Evolutionary conservation across 1,284 basidiomycete species (phyloP).

Genomic region (Caloboletus firmus): DNA sequence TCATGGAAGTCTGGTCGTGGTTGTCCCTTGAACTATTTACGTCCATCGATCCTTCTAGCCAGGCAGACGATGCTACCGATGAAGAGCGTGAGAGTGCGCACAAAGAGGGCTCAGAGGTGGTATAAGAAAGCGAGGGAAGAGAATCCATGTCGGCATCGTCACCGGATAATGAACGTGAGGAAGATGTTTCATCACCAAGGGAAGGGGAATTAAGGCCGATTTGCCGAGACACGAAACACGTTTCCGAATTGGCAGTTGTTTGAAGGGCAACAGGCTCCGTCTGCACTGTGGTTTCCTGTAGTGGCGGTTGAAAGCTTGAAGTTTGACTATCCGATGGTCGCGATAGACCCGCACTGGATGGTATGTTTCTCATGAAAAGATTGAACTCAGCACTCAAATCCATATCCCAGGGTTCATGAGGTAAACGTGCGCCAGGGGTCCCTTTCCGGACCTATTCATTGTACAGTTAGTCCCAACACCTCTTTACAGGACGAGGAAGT

Average conservation of each 20-base stretch:
- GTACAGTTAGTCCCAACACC: constrained; percentile 5
- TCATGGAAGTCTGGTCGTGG: constrained; percentile 1
- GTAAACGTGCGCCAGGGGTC: constrained; percentile 57
- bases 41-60: constrained; percentile 2
- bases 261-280: background rate
- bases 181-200: constrained; percentile 24
- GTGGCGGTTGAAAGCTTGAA: background rate
- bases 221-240: constrained; percentile 12
- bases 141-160: constrained; percentile 36
- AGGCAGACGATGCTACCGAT: constrained; percentile 20
- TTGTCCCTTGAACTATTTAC: constrained; percentile 14
- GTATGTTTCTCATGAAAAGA: constrained; percentile 1
- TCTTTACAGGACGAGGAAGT: constrained; percentile 2
- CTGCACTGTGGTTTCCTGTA: background rate
- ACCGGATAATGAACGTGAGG: constrained; percentile 21
- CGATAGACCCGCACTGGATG: constrained; percentile 9
- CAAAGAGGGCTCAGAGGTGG: constrained; percentile 33
- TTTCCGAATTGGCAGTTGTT: constrained; percentile 3
- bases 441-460: constrained; percentile 52
- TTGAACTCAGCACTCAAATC: constrained; percentile 13
- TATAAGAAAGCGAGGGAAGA: constrained; percentile 34
- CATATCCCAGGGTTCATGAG: constrained; percentile 60
- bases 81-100: constrained; percentile 33
- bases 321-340: constrained; percentile 7
- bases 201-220: constrained; percentile 5